Base-by-base conservation (phyloP, 805 yeast genomes). In the Candida chilensis region DNA sequence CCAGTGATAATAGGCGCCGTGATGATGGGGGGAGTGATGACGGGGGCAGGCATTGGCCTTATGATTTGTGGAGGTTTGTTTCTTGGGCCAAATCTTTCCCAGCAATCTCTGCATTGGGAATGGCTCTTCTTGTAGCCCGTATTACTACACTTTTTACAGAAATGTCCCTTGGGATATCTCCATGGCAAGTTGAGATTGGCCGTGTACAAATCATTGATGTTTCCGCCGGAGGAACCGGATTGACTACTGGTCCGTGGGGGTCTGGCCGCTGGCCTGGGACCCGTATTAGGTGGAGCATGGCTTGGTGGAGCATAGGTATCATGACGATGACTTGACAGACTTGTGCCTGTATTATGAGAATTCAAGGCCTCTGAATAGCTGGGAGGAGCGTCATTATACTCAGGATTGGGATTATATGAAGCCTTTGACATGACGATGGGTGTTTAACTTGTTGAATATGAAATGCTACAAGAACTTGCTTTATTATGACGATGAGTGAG, bases 41-140 rank as follows among this genome's bases (percentile, higher is more conserved):
- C 19, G 35, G 45, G n/a, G 40, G 38, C 15, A 29, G 45, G 30
- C 27, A 22, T 21, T 20, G 38, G 31, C 16, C 37, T 20, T 13
- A 16, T 20, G 13, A 19, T 32, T 4, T 40, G 37, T 12, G 38
- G 34, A n/a, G 37, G 35, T 5, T 34, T 33, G 26, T 56, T 54
- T 27, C 66, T 55, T 1, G 69, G 69, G 0, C 77, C 78, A 48
- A 78, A 84, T 29, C 48, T 43, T 16, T 64, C 67, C 78, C 84
- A 85, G 50, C 95, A 85, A 26, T 66, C 65, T 40, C 72, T 69
- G 47, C 95, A 85, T 5, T 74, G 57, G 28, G 55, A 60, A n/a
- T 80, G 82, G 40, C 74, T 76, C 45, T 71, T 76, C 43, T 70
- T 66, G 45, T 60, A 64, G 2, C 94, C 94, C 0, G 88, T 79